phyloP scores from a whole-genome alignment of 345 rosid species.

The Syzygium jambos region DNA sequence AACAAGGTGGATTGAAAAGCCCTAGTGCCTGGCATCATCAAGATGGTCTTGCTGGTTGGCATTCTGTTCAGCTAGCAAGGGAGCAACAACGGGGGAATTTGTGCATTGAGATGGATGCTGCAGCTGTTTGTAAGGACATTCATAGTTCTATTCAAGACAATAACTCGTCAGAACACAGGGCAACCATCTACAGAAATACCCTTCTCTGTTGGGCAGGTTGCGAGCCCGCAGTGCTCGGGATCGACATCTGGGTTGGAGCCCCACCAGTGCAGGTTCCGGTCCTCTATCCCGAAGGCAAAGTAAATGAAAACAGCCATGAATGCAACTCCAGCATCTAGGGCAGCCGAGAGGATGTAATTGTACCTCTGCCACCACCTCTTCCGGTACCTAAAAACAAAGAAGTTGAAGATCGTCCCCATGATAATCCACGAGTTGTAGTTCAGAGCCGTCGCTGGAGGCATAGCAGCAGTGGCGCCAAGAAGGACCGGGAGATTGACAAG shows the following conservation, averaged over 20 bases:
- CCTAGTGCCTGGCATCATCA: background rate
- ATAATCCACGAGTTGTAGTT: conserved; percentile 68
- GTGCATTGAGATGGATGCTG: background rate
- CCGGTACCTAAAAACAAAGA: conserved; percentile 54
- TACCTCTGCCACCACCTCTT: conserved; percentile 88
- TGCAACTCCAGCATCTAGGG: conserved; percentile 5
- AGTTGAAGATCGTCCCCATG: conserved; percentile 69
- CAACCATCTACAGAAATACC: conserved; percentile 1
- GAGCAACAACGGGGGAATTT: background rate
- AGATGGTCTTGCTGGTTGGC: background rate
- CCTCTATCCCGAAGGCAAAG: background rate
- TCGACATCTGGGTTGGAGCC: background rate
- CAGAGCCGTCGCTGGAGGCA: conserved; percentile 73
- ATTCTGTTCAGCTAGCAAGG: background rate
- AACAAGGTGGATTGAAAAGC: background rate
- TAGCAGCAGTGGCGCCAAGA: conserved; percentile 61
- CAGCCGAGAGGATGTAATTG: conserved; percentile 13
- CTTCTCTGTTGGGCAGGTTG: conserved; percentile 1
- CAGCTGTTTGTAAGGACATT: background rate
- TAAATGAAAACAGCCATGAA: conserved; percentile 4
- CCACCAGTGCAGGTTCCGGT: conserved; percentile 3
- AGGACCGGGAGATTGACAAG: conserved; percentile 79
- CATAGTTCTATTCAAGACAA: background rate
- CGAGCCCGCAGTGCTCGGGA: background rate
- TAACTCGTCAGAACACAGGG: background rate